Base-by-base conservation (phyloP, 2,329 filamentous ascomycete genomes). In the Fusarium napiforme region DNA sequence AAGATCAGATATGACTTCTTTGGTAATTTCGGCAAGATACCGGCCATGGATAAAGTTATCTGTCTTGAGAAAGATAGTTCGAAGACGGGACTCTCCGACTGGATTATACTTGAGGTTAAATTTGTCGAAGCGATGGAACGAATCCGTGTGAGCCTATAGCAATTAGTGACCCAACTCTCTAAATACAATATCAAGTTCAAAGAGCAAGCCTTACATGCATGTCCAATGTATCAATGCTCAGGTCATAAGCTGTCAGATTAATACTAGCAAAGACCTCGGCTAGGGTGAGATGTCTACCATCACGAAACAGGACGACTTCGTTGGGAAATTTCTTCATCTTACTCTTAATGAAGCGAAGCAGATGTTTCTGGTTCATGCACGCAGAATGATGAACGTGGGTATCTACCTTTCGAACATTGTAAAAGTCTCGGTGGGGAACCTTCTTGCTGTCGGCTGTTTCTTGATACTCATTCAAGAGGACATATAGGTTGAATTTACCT, bases 91-190 rank as follows among this genome's bases (percentile, higher is more conserved):
- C 83, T 99, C 96, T 56, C 96, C 96, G 69, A 99, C 92, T 2
- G 96, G 96, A 77, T 99, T 99, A 81, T 99, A 99, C 82, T 99
- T 99, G 64, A 99, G 86, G 81, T 99, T 99, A 88, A 99, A 99
- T 82, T 99, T 99, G 86, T 99, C 96, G 81, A 99, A 99, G 8
- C 96, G 93, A 83, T 99, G 96, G 84, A 99, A 99, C 1, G 94
- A 97, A 82, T 99, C 96, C 16, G 94, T 98, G 80, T 99, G 96
- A 30, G 96, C 96, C 92, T 94, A 55, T 10, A 32, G 15, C 11
- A 50, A 60, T 75, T 42, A 77, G 61, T 37, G 53, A 26, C 52
- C 37, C 45, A 23, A 43, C 34, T 49, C 19, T 19, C 23, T 19
- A 50, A 47, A 21, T 39, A 14, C 9, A 34, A 4, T 14, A 28